Conservation (phyloP, 352 stramenopile species). For the Pythium scleroteichum region DNA sequence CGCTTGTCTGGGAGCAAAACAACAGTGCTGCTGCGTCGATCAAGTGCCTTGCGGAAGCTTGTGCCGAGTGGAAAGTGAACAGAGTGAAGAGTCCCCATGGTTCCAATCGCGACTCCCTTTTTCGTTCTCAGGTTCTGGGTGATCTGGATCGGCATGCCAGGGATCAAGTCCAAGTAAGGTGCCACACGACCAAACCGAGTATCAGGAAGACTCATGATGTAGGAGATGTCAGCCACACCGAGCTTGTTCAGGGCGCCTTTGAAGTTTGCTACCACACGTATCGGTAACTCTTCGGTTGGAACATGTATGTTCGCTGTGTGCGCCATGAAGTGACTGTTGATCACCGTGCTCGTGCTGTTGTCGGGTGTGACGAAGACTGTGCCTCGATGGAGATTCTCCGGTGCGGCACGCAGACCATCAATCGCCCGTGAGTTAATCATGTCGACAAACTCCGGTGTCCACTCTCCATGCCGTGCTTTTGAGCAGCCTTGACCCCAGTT, state of each 20-base stretch:
- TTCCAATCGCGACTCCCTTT: constrained; percentile 19
- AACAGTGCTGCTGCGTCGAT: too few species aligned
- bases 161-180: constrained; percentile 19
- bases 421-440: too few species aligned
- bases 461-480: constrained; percentile 22
- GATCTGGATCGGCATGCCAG: constrained; percentile 20
- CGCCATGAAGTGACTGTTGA: constrained; percentile 7
- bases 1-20: constrained; percentile 13
- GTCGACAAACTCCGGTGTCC: constrained; percentile 24
- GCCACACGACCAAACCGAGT: constrained; percentile 20
- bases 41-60: too few species aligned
- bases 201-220: constrained; percentile 14
- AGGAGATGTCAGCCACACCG: neutral
- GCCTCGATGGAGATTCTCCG: too few species aligned
- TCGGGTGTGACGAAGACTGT: constrained; percentile 8
- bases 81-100: constrained; percentile 2
- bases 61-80: constrained; percentile 12
- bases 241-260: constrained; percentile 17
- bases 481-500: constrained; percentile 30
- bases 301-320: neutral
- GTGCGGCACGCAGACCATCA: too few species aligned
- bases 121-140: constrained; percentile 14
- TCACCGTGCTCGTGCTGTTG: neutral
- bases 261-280: constrained; percentile 20
- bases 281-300: neutral